phyloP scores from a whole-genome alignment of 176 grass and related monocot genomes.

The Phyllostachys edulis region DNA sequence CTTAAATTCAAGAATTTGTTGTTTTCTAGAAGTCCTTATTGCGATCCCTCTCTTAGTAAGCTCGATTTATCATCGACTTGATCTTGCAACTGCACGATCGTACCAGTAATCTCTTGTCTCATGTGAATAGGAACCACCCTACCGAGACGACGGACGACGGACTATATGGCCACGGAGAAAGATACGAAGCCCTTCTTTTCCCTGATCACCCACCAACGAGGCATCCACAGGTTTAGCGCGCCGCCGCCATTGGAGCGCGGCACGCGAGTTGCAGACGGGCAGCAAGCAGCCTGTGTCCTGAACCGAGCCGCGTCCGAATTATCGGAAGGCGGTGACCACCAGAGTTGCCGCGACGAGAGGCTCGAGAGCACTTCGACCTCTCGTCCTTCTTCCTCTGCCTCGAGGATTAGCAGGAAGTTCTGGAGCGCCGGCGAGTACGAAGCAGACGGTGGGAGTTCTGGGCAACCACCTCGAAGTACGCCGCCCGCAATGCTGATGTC shows the following conservation, averaged over 20 bases:
- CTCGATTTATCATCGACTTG: background rate
- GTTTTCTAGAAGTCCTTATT: background rate
- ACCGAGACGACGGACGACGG: too few relatives aligned
- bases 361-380: background rate
- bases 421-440: constrained; percentile 68
- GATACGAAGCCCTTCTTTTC: constrained; percentile 47
- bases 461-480: constrained; percentile 36
- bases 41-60: background rate
- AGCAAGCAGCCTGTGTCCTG: constrained; percentile 6
- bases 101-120: background rate
- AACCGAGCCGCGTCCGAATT: constrained; percentile 28
- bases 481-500: background rate
- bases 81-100: background rate
- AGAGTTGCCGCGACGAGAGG: background rate
- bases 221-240: background rate
- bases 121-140: constrained; percentile 25
- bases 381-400: background rate
- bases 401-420: constrained; percentile 43
- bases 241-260: background rate
- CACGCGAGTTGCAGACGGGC: background rate
- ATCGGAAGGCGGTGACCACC: background rate
- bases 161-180: constrained; percentile 17
- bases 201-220: constrained; percentile 20
- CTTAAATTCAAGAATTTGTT: background rate
- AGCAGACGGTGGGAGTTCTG: background rate